Base-by-base conservation (phyloP, 1,284 basidiomycete genomes). In the Apiotrichum sp. region DNA sequence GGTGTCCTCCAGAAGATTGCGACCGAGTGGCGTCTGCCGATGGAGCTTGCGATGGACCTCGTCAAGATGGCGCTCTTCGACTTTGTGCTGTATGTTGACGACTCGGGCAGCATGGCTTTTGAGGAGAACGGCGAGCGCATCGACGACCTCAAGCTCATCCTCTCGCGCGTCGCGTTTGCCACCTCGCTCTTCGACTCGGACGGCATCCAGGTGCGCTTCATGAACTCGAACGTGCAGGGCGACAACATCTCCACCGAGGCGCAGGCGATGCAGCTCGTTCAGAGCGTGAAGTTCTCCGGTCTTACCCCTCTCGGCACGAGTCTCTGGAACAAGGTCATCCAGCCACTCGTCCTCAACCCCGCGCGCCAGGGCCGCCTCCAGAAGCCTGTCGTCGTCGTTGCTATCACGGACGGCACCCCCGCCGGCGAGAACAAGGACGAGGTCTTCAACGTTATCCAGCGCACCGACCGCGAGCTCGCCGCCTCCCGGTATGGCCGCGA, bases 151-250 rank as follows among this genome's bases (percentile, higher is more conserved):
- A 77, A 78, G 66, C 62, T 77, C 56, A 73, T 77, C 54, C 60
- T 77, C 49, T 74, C 67, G n/a, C 65, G 71, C 47, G 76, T 79
- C 46, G 74, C 78, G n/a, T 73, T 65, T 47, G 77, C 75, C 14
- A 72, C 75, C 0, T 72, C 73, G 5, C 64, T 79, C n/a, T 78
- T 79, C 62, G 78, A 80, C 65, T 63, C 70, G 9, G 78, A 80
- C 57, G 78, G 78, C 49, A 78, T 79, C 59, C 68, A 72, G 58
- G 72, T 77, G 48, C 65, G 77, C 54, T 78, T 80, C 72, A 75
- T 79, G 70, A 79, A 79, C 71, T 72, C 67, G 45, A 65, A 67
- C 41, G 56, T 74, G 36, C 73, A 78, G 55, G 79, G 78, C 41
- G 75, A 79, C 70, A 70, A 72, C 61, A 73, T 80, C 62, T 68